Evolutionary conservation across 176 grass and related monocot genomes (phyloP), one percentile per base, ranked within the genome.

Genomic region (Typha latifolia): DNA sequence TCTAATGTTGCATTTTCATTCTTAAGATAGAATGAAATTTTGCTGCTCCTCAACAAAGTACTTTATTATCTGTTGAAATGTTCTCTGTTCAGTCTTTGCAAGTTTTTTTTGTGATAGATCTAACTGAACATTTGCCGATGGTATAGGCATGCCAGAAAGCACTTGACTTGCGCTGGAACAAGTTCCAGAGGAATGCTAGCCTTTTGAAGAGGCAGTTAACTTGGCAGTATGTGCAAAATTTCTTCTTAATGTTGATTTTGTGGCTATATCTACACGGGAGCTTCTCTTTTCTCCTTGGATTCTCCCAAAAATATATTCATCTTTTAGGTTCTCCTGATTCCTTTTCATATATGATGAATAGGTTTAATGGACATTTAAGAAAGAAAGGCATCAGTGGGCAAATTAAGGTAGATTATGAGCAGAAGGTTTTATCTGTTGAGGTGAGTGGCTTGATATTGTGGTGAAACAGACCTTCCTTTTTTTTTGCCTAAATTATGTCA

Each of bases 281-380:
- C 18, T 63, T 50, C 20, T 32, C 31, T 64, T 62, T 32, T 64
- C 63, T 12, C 21, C 34, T 12, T 26, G 53, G 69, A 49, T 27
- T 4, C 55, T 57, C 43, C 52, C 19, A 57, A 57, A 61, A 66
- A n/a, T 22, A 26, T 5, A 29, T 67, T 75, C 51, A 29, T 66
- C n/a, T 69, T 85, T 52, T 68, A 3, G 75, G 11, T 66, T 69
- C 0, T 31, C 15, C 12, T 18, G 14, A n/a, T 18, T 80, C 69
- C 81, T 12, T 71, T 4, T 16, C 69, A 66, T 66, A 62, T 63
- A 72, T 49, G 68, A 62, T 77, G 62, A 16, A 72, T 63, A 97
- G 93, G 78, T 97, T 97, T 63, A 92, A 97, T 47, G 88, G 90
- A 34, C 88, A 97, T 78, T 82, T 92, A 34, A 84, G 93, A 66